Base-by-base conservation (phyloP, 441 rosid genomes). In the Cnidoscolus chayamansa region DNA sequence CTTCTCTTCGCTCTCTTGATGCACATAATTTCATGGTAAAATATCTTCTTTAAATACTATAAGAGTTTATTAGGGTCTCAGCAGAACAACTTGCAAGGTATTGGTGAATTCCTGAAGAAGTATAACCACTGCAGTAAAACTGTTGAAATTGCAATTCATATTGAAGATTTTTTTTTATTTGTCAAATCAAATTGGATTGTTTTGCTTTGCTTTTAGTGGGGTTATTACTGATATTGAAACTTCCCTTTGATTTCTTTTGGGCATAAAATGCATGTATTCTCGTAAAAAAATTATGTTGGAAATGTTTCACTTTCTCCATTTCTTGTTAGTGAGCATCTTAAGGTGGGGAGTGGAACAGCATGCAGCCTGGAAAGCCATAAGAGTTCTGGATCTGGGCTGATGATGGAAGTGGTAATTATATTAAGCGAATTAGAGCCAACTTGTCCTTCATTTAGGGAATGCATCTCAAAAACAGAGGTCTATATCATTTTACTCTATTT, bases 381-480 rank as follows among this genome's bases (percentile, higher is more conserved):
- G 83, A 81, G 63, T 72, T 49, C 77, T 63, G 89, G 90, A 74
- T 47, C 76, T 63, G 90, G 89, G 72, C 77, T 88, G 54, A 79
- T 71, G n/a, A 68, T 89, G 67, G 97, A 92, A 70, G 93, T 85
- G 37, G 90, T 87, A 70, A 81, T 94, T 63, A 78, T 85, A 76
- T 79, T 90, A 66, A 85, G 88, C 74, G 91, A 92, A 76, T 67
- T 81, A 61, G 87, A 81, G 77, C 68, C 81, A 74, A 80, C 73
- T 59, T 72, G 68, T 81, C 79, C 86, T 61, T 84, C 84, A 83
- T 77, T 67, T 74, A 78, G 74, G 70, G 83, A 85, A 68, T 72
- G 79, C 70, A 57, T 79, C 74, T 76, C 82, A n/a, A 82, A 78
- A 82, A 88, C 98, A 62, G 89, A 94, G 97, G 99, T 92, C 63